Base-by-base conservation (phyloP, 352 stramenopile species). In the Phytophthora boehmeriae region DNA sequence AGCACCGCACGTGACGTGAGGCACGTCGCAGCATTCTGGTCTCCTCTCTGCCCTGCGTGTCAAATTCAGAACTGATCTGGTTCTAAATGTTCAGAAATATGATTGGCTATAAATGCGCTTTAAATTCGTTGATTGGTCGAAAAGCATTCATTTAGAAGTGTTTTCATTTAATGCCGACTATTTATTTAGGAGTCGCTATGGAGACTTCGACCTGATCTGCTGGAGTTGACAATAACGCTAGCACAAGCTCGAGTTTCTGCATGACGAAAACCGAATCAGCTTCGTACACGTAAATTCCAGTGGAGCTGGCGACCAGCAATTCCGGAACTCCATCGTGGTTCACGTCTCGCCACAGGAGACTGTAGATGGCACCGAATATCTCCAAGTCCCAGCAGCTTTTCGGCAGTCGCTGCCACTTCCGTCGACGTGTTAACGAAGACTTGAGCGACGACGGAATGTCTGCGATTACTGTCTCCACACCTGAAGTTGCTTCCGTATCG, bases 341-440 rank as follows among this genome's bases (percentile, higher is more conserved):
- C 11, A 91, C 45, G 56, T 93, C 84, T 41, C 80, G 57, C 65
- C 71, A 83, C 4, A 79, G 48, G n/a, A 93, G 68, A 52, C 80
- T 90, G 71, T 92, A 93, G 62, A 93, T 81, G 30, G 71, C 57
- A 0, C 84, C 84, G 48, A 90, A 90, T 0, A 68, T 77, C 17
- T 88, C 63, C 30, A 93, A 50, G 38, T 80, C 51, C 77, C 79
- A 90, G 8, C 63, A 32, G 1, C 53, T 38, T 6, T 53, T 39
- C 1, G 65, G 28, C 25, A 86, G 27, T 34, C 67, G 54, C 8
- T 62, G 42, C 83, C 83, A 92, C 10, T 68, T 73, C 34, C 42
- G 54, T 51, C 62, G 42, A 23, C 41, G 54, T 20, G 39, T 22
- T 36, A 66, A 11, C 4, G 35, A 54, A 52, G 47, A 23, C 9